A percentile compares a stretch with the other conserved stretches of the same genome.
Evolutionary conservation across 306 rosid genomes (phyloP).

Genomic region (Cicer chorassanicum): DNA sequence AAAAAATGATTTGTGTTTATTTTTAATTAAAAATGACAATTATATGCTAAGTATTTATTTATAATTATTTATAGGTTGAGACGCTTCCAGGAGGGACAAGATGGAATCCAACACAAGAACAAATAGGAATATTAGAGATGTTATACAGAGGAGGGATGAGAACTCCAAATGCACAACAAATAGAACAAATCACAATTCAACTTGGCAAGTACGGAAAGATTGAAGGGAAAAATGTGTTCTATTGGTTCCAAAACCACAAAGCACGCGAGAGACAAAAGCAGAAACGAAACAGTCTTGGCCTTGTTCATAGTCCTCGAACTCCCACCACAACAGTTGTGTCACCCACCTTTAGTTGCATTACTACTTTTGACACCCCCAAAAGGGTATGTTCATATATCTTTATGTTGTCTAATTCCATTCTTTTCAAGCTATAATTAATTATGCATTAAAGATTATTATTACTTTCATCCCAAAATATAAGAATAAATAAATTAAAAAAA

Average conservation of each 20-base stretch:
- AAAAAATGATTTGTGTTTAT: too few relatives aligned
- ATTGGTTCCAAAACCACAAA: slow-evolving; percentile 98
- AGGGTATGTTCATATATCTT: slow-evolving; percentile 35
- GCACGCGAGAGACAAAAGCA: slow-evolving; percentile 97
- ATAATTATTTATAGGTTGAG: slow-evolving; percentile 53
- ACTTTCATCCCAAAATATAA: too few relatives aligned
- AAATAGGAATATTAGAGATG: slow-evolving; percentile 91
- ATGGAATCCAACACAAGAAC: slow-evolving; percentile 98
- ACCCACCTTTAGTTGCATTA: slow-evolving; percentile 44
- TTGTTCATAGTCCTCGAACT: slow-evolving; percentile 65
- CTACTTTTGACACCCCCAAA: slow-evolving; percentile 41
- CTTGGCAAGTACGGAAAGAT: slow-evolving; percentile 89
- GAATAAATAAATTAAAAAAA: too few relatives aligned
- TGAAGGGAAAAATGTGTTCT: slow-evolving; percentile 97
- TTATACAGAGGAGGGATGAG: slow-evolving; percentile 87
- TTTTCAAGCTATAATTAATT: too few relatives aligned
- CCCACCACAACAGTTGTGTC: slow-evolving; percentile 41
- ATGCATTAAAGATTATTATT: neutral
- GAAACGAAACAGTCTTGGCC: slow-evolving; percentile 68
- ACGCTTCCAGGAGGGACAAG: slow-evolving; percentile 88
- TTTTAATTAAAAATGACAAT: too few relatives aligned
- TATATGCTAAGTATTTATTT: neutral
- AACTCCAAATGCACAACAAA: slow-evolving; percentile 93
- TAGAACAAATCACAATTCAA: slow-evolving; percentile 79
- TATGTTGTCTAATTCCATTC: neutral